These are phyloP conservation scores for Coleophoma cylindrospora DNA, from an alignment of 2,329 filamentous ascomycete species.

Conservation along the genomic window DNA sequence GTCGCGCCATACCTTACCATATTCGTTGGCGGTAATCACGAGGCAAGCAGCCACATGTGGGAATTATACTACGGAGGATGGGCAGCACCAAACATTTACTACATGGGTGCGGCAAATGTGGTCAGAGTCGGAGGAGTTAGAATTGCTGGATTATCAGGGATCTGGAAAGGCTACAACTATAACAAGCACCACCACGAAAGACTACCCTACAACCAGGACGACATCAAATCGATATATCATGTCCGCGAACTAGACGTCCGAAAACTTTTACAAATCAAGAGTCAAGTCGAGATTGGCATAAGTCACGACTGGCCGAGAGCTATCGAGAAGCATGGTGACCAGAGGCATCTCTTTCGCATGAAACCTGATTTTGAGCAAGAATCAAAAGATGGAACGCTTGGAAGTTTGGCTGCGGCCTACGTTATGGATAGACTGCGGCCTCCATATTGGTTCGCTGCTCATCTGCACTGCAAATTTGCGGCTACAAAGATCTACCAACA, in stretches of 20 bases:
- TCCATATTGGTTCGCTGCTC: slow-evolving; percentile 86
- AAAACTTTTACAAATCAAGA: slow-evolving; percentile 79
- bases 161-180: slow-evolving; percentile 92
- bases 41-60: slow-evolving; percentile 84
- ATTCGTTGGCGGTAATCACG: slow-evolving; percentile 93
- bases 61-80: slow-evolving; percentile 96
- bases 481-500: slow-evolving; percentile 56
- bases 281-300: slow-evolving; percentile 84
- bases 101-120: slow-evolving; percentile 89
- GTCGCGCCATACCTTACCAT: slow-evolving; percentile 83
- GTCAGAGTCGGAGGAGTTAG: slow-evolving; percentile 77
- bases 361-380: slow-evolving; percentile 76
- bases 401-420: slow-evolving; percentile 72
- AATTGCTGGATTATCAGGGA: slow-evolving; percentile 86
- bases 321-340: slow-evolving; percentile 75
- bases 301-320: slow-evolving; percentile 94
- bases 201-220: slow-evolving; percentile 73
- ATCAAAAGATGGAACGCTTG: slow-evolving; percentile 68
- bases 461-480: slow-evolving; percentile 84
- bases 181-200: slow-evolving; percentile 78
- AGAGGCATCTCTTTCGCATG: slow-evolving; percentile 58
- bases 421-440: slow-evolving; percentile 80
- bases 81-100: slow-evolving; percentile 97
- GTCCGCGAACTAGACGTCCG: slow-evolving; percentile 85
- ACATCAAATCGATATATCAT: slow-evolving; percentile 82